These are phyloP conservation scores for Calonectria honghensis DNA, from an alignment of 2,329 filamentous ascomycete species.

Conservation along the genomic window DNA sequence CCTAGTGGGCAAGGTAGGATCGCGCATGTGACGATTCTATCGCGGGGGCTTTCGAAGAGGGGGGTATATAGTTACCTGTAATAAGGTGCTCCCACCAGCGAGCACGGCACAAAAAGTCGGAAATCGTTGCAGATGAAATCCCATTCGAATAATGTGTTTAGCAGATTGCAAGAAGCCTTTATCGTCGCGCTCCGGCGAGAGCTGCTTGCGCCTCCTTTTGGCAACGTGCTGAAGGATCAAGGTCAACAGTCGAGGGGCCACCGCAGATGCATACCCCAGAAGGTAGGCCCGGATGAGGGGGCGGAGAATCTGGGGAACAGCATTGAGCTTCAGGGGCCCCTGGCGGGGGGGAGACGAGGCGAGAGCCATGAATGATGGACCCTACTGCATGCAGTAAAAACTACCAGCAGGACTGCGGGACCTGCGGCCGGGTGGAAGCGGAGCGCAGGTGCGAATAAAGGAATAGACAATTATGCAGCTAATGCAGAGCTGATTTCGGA, in stretches of 20 bases:
- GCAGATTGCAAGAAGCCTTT: conserved; percentile 58
- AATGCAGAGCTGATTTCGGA: conserved; percentile 23
- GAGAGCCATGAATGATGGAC: conserved; percentile 44
- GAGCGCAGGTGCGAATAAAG: conserved; percentile 2
- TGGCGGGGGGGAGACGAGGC: conserved; percentile 45
- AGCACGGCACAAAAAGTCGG: conserved; percentile 78
- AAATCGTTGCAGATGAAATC: conserved; percentile 74
- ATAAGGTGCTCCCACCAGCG: conserved; percentile 75
- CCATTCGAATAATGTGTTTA: conserved; percentile 67
- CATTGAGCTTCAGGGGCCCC: conserved; percentile 52
- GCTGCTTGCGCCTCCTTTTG: conserved; percentile 58
- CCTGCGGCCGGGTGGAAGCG: conserved; percentile 47
- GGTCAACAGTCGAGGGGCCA: conserved; percentile 74
- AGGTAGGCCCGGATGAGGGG: conserved; percentile 77
- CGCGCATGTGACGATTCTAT: conserved; percentile 33
- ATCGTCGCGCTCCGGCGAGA: conserved; percentile 54
- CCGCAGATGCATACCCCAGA: conserved; percentile 76
- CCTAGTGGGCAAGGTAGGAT: conserved; percentile 5
- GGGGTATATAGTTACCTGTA: conserved; percentile 68
- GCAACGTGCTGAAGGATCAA: conserved; percentile 71
- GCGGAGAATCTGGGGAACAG: conserved; percentile 70
- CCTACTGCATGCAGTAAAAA: conserved; percentile 45
- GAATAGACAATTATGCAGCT: background rate
- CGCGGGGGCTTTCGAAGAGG: background rate
- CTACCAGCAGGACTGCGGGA: conserved; percentile 48